Evolutionary conservation across 306 rosid species (phyloP).

Genomic region (Dryas alaskensis): DNA sequence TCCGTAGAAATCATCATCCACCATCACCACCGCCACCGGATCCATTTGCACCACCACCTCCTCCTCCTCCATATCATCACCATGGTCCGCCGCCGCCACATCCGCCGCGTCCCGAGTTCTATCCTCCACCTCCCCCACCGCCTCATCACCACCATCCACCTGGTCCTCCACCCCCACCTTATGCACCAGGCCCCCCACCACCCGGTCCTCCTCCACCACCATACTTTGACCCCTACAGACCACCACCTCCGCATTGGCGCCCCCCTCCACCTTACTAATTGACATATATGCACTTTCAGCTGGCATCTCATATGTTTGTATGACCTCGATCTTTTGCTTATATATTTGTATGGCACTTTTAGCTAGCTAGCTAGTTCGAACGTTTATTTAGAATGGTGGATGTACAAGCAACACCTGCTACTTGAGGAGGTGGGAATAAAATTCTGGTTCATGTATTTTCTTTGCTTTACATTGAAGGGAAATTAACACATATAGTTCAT

Average conservation of each 20-base stretch:
- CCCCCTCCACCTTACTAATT: constrained; percentile 26
- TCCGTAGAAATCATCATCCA: not conserved
- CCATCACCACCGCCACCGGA: constrained; percentile 7
- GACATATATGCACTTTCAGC: not conserved
- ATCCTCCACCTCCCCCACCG: constrained; percentile 17
- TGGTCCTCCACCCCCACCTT: constrained; percentile 29
- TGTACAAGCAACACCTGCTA: no score
- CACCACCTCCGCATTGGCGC: constrained; percentile 23
- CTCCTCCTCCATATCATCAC: constrained; percentile 14
- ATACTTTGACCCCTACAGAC: constrained; percentile 20
- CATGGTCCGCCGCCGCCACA: constrained; percentile 11
- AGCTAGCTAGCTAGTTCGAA: no score
- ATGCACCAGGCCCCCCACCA: constrained; percentile 15
- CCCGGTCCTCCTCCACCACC: constrained; percentile 33
- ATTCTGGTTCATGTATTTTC: no score
- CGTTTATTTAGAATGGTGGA: no score
- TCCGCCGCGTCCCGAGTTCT: not conserved
- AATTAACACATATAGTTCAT: no score
- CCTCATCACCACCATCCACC: constrained; percentile 26
- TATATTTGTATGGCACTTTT: no score
- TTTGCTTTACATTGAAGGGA: no score
- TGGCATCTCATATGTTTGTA: not conserved
- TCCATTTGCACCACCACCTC: constrained; percentile 15
- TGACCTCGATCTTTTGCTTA: not conserved
- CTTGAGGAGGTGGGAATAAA: no score